These are phyloP conservation scores for Trametes sp. DNA, from an alignment of 1,284 basidiomycete genomes.

Conservation along the genomic window DNA sequence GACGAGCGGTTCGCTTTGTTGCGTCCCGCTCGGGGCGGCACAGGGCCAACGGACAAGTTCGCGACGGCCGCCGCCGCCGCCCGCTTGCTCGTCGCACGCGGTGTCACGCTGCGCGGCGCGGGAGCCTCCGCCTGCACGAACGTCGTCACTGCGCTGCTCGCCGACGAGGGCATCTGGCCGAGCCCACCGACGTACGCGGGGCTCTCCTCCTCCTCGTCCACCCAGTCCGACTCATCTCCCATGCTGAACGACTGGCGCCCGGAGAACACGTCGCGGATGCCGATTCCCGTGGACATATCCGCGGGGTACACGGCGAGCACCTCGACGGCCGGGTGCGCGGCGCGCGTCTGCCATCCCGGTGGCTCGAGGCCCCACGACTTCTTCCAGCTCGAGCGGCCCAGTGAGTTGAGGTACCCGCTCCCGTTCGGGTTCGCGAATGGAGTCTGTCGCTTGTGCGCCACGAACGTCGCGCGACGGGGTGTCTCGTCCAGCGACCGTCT, in stretches of 20 bases:
- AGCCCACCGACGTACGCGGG: slow-evolving; percentile 80
- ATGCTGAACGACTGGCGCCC: slow-evolving; percentile 63
- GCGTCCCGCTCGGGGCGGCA: slow-evolving; percentile 33
- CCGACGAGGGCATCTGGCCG: slow-evolving; percentile 67
- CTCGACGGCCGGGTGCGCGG: slow-evolving; percentile 73
- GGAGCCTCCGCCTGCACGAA: slow-evolving; percentile 35
- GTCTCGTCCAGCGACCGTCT: slow-evolving; percentile 59
- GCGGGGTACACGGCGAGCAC: slow-evolving; percentile 68
- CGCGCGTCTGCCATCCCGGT: slow-evolving; percentile 81
- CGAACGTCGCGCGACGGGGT: slow-evolving; percentile 63
- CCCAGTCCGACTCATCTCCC: slow-evolving; percentile 84
- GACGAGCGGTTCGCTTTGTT: slow-evolving; percentile 58
- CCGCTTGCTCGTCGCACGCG: slow-evolving; percentile 25
- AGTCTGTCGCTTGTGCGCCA: slow-evolving; percentile 77
- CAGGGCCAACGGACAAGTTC: slow-evolving; percentile 34
- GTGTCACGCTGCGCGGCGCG: slow-evolving; percentile 27
- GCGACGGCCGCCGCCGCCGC: slow-evolving; percentile 31
- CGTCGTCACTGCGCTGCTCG: slow-evolving; percentile 33
- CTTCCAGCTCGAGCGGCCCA: slow-evolving; percentile 84
- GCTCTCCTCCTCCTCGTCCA: slow-evolving; percentile 82
- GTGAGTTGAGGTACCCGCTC: slow-evolving; percentile 48
- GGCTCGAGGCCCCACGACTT: slow-evolving; percentile 87
- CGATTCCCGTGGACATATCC: slow-evolving; percentile 58
- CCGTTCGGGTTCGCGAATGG: slow-evolving; percentile 68
- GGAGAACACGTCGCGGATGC: slow-evolving; percentile 79